phyloP scores from a whole-genome alignment of 2,329 filamentous ascomycete species.

The Trichoderma sp. region DNA sequence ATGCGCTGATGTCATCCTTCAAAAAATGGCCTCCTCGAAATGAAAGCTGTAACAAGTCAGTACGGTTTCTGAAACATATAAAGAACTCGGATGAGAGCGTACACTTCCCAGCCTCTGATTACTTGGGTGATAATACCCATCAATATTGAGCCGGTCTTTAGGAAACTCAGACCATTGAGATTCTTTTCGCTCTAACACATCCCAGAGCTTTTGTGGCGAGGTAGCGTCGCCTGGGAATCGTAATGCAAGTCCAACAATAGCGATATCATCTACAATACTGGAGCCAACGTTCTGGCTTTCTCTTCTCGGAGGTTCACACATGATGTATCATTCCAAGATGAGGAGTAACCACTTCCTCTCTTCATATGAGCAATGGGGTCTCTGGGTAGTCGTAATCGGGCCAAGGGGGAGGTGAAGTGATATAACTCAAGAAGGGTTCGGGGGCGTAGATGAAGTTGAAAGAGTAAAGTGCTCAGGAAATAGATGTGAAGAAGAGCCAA shows the following conservation, averaged over 20 bases:
- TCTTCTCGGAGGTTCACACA: not conserved
- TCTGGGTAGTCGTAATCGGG: not conserved
- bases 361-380: not conserved
- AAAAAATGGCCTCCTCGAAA: slow-evolving; percentile 52
- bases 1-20: slow-evolving; percentile 44
- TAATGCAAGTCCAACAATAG: slow-evolving; percentile 50
- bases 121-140: slow-evolving; percentile 54
- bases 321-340: not conserved
- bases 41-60: slow-evolving; percentile 37
- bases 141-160: slow-evolving; percentile 47
- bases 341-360: not conserved
- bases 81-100: slow-evolving; percentile 24
- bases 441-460: not conserved
- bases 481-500: not conserved
- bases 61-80: not conserved
- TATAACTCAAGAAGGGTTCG: not conserved
- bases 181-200: slow-evolving; percentile 42
- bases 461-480: not conserved
- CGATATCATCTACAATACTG: slow-evolving; percentile 42
- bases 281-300: not conserved
- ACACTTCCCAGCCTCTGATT: slow-evolving; percentile 49
- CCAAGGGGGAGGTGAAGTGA: not conserved
- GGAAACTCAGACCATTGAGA: slow-evolving; percentile 52
- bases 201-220: slow-evolving; percentile 46
- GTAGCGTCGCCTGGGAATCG: slow-evolving; percentile 51